A percentile compares a stretch with the other conserved stretches of the same genome.
Conservation (phyloP, 2,329 filamentous ascomycete species). For the Berkeleyomyces rouxiae region DNA sequence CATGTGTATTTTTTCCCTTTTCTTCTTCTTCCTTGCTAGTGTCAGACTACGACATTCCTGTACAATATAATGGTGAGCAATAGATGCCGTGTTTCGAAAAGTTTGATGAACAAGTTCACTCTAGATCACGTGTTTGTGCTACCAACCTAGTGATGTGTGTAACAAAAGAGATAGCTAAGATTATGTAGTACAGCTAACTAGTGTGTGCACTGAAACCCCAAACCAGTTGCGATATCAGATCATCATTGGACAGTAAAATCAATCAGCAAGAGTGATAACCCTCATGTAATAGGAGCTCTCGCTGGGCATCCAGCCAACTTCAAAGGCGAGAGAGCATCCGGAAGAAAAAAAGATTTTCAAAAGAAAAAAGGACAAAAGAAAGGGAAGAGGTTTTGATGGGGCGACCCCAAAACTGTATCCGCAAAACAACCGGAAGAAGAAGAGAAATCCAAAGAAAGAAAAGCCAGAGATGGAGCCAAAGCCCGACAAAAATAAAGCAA, state of each 20-base stretch:
- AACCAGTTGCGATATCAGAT: neutral
- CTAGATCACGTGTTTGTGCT: neutral
- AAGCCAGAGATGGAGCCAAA: constrained; percentile 11
- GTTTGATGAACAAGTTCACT: neutral
- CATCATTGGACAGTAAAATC: neutral
- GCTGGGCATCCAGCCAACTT: constrained; percentile 1
- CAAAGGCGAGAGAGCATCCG: constrained; percentile 10
- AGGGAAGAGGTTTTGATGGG: constrained; percentile 8
- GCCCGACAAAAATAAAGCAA: neutral
- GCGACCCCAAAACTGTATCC: constrained; percentile 14
- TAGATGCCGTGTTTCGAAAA: neutral
- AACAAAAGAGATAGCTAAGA: neutral
- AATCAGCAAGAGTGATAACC: constrained; percentile 6
- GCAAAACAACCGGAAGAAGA: constrained; percentile 10
- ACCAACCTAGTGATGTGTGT: neutral
- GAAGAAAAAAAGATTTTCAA: constrained; percentile 14
- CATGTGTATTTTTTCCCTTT: neutral
- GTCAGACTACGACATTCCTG: constrained; percentile 4
- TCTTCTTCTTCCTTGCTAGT: neutral
- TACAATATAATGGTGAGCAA: constrained; percentile 13
- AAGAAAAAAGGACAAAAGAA: constrained; percentile 12
- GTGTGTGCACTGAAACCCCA: neutral
- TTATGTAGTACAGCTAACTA: neutral
- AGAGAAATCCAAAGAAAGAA: constrained; percentile 5
- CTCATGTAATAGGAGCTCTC: constrained; percentile 6